Percentiles rank a stretch among this genome's conserved stretches.
Conservation (phyloP, 768 basidiomycete species). For the Leucogyrophana mollusca region DNA sequence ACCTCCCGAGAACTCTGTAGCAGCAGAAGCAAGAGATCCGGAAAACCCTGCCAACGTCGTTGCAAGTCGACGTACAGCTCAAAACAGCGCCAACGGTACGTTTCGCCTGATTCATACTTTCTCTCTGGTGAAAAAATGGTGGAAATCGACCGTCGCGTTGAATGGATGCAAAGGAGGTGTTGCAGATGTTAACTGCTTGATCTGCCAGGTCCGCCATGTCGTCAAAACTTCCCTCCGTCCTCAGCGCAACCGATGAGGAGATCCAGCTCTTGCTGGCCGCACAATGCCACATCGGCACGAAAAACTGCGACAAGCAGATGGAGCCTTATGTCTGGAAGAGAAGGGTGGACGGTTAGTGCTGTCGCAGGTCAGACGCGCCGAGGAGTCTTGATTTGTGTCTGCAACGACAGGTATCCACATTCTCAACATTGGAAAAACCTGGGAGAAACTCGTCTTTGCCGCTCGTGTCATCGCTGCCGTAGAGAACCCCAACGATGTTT, state of each 20-base stretch:
- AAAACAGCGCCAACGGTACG: conserved; percentile 41
- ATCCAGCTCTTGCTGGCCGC: conserved; percentile 94
- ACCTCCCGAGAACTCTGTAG: conserved; percentile 6
- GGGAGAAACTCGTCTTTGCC: conserved; percentile 98
- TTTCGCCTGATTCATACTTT: conserved; percentile 17
- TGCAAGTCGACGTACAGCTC: conserved; percentile 37
- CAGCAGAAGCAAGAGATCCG: conserved; percentile 20
- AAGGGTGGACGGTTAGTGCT: conserved; percentile 81
- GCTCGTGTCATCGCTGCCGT: conserved; percentile 97
- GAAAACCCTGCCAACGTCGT: conserved; percentile 37
- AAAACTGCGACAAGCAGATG: conserved; percentile 99
- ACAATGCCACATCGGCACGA: conserved; percentile 95
- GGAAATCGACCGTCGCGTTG: conserved; percentile 18
- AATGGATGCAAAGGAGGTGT: conserved; percentile 31
- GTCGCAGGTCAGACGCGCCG: not conserved
- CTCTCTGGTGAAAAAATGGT: conserved; percentile 24
- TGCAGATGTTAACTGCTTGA: conserved; percentile 24
- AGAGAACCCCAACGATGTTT: conserved; percentile 97
- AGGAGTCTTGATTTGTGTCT: conserved; percentile 9
- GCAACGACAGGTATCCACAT: conserved; percentile 80
- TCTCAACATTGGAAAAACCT: conserved; percentile 98
- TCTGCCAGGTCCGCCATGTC: conserved; percentile 45
- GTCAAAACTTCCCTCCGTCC: conserved; percentile 91
- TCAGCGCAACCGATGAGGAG: conserved; percentile 96
- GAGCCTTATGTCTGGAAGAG: conserved; percentile 97